phyloP scores from a whole-genome alignment of 495 filamentous ascomycete species.

The Podospora bellae-mahoneyi region DNA sequence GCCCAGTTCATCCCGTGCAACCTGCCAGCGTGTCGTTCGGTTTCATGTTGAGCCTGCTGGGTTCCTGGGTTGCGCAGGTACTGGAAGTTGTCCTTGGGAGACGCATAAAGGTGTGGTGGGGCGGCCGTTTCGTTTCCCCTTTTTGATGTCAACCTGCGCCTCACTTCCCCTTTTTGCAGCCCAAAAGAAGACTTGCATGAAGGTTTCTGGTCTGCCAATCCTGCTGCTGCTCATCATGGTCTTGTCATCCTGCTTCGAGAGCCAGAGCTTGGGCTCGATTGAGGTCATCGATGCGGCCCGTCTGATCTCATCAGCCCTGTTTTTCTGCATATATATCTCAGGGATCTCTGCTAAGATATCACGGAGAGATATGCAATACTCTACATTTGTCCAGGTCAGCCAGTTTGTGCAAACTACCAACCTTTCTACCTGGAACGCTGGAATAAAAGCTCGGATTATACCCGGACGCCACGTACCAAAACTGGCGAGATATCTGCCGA shows the following conservation, averaged over 20 bases:
- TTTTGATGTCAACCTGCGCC: background rate
- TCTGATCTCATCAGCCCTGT: background rate
- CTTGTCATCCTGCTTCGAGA: background rate
- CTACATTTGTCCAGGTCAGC: background rate
- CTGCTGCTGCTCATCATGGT: background rate
- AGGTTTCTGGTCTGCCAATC: background rate
- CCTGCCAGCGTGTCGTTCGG: slow-evolving; percentile 5
- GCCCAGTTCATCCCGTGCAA: slow-evolving; percentile 2
- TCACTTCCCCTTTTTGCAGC: background rate
- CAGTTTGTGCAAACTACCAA: background rate
- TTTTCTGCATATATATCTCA: background rate
- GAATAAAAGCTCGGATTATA: slow-evolving; percentile 1
- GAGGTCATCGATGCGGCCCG: background rate
- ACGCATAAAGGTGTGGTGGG: slow-evolving; percentile 7
- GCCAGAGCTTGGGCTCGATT: background rate
- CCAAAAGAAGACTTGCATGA: background rate
- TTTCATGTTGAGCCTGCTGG: slow-evolving; percentile 3
- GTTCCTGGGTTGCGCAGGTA: background rate
- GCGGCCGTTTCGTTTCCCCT: slow-evolving; percentile 5
- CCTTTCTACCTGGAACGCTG: slow-evolving; percentile 1
- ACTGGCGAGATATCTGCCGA: slow-evolving; percentile 7
- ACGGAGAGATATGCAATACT: background rate
- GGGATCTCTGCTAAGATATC: background rate
- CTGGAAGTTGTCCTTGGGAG: background rate
- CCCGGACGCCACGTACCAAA: slow-evolving; percentile 6